Conservation (phyloP, 306 rosid species). For the Lathyrus tuberosus region DNA sequence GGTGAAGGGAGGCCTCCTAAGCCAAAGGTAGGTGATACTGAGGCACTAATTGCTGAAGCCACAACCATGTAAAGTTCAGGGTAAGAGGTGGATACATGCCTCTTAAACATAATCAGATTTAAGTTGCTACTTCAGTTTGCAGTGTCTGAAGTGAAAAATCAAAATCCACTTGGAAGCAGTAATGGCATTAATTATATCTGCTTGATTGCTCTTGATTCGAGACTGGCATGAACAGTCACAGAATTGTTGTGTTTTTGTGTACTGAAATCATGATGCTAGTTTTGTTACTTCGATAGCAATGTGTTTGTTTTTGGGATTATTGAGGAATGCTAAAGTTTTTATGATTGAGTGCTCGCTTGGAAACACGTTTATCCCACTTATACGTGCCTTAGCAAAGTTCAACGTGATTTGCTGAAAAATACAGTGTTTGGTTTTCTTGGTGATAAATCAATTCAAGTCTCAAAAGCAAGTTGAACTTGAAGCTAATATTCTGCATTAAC, state of each 20-base stretch:
- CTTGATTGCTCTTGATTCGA: background rate
- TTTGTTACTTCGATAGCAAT: too few relatives aligned
- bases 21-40: constrained; percentile 4
- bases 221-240: background rate
- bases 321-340: too few relatives aligned
- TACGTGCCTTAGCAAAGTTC: too few relatives aligned
- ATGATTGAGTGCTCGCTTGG: too few relatives aligned
- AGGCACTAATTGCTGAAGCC: background rate
- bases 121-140: background rate
- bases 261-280: background rate
- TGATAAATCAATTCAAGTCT: too few relatives aligned
- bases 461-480: too few relatives aligned
- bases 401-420: too few relatives aligned
- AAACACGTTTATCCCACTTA: too few relatives aligned
- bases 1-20: constrained; percentile 31
- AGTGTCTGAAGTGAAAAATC: background rate
- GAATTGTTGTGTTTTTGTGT: background rate
- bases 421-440: too few relatives aligned
- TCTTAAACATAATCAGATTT: background rate
- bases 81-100: background rate
- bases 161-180: background rate
- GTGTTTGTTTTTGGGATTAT: too few relatives aligned
- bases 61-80: constrained; percentile 19
- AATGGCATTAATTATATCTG: background rate
- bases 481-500: too few relatives aligned